Base-by-base conservation (phyloP, 768 basidiomycete species). In the Tylopilus rubrobrunneus region DNA sequence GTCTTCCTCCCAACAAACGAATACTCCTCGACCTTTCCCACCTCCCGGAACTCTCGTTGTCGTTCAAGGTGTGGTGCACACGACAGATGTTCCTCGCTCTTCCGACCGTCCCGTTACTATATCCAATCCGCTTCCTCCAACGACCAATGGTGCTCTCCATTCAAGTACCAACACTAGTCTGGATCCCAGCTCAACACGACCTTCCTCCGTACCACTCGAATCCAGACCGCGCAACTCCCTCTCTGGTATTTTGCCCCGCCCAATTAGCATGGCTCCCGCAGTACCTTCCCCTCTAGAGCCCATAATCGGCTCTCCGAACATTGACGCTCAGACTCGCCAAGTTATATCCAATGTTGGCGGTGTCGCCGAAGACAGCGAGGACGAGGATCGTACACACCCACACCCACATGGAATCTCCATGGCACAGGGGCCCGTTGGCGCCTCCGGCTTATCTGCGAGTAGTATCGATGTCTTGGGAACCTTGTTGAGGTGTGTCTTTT, bases 391-490 rank as follows among this genome's bases (percentile, higher is more conserved):
- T 17, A 23, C 53, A 7, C 55, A 41, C 29, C n/a, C 55, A 17
- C 53, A 56, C 47, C 37, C 66, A 8, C 65, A 68, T 43, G 65
- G 58, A 27, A 39, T 68, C 17, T 67, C 65, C 10, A 59, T 61
- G 46, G 45, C 66, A 9, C 65, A 66, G 28, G 66, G 61, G 41
- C 65, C 65, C n/a, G 36, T 51, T 4, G 63, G 65, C 25, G 52
- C 74, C 14, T 58, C 76, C 25, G 55, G 71, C 61, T 72, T 84
- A 54, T 89, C 87, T 0, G 83, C 84, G 1, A 86, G 82, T 34
- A 89, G 88, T 65, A 87, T 91, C 42, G 89, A 91, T 61, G 87
- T 92, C 11, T 72, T 92, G 29, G 89, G 89, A 23, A 90, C 89
- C n/a, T 68, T 92, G 15, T 74, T 92, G 31, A 91, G 89, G 89